Evolutionary conservation across 2,329 filamentous ascomycete genomes (phyloP).

Genomic region (Scleromitrula shiraiana): DNA sequence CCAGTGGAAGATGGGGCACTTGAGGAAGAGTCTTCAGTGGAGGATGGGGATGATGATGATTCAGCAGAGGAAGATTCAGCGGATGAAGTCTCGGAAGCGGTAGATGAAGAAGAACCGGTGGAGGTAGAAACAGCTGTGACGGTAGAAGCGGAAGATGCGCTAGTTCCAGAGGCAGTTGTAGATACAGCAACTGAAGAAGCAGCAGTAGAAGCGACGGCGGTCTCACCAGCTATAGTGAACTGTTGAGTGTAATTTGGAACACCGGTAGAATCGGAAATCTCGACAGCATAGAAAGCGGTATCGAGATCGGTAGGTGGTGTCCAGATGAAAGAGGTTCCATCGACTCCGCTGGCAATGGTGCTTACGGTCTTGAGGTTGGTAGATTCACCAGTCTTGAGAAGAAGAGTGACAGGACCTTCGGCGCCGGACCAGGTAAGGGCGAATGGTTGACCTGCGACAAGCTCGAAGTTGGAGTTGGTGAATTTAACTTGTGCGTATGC

Average conservation of each 20-base stretch:
- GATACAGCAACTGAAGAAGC: conserved; percentile 9
- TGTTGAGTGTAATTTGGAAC: conserved; percentile 22
- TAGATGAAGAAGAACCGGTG: neutral
- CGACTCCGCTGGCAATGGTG: conserved; percentile 23
- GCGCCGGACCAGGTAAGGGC: conserved; percentile 24
- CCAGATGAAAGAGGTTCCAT: conserved; percentile 18
- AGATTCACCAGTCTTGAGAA: conserved; percentile 23
- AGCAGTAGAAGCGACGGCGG: conserved; percentile 9
- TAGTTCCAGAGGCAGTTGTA: conserved; percentile 5
- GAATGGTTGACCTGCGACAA: conserved; percentile 20
- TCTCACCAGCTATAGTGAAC: conserved; percentile 21
- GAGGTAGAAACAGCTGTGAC: conserved; percentile 9
- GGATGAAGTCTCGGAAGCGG: neutral
- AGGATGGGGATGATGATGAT: neutral
- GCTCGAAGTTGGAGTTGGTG: conserved; percentile 22
- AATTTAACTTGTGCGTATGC: conserved; percentile 18
- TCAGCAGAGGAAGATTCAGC: neutral
- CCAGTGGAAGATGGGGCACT: neutral
- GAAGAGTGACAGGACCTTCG: conserved; percentile 22
- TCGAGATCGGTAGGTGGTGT: conserved; percentile 15
- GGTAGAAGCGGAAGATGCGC: conserved; percentile 10
- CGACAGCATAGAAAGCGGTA: conserved; percentile 21
- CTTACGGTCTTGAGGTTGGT: conserved; percentile 19
- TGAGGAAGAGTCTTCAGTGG: neutral
- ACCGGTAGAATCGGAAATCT: conserved; percentile 19